Evolutionary conservation across 805 yeast species (phyloP).

Genomic region (Saccharomycopsis selenospora): DNA sequence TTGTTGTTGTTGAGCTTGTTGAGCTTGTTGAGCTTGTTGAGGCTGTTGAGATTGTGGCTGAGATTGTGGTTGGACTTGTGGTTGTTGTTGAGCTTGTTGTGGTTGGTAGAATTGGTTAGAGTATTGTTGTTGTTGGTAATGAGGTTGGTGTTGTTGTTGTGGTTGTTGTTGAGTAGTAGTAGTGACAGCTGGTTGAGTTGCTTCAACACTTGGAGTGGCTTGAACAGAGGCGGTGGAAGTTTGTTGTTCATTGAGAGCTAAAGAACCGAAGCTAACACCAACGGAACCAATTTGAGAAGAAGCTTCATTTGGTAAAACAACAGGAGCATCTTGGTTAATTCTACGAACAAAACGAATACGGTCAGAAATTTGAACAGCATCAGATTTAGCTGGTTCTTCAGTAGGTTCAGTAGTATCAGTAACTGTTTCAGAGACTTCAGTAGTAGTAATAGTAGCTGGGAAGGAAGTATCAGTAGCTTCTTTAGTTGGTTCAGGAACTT

Average conservation of each 20-base stretch:
- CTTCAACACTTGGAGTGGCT: slow-evolving; percentile 22
- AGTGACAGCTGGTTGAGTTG: slow-evolving; percentile 17
- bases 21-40: slow-evolving; percentile 20
- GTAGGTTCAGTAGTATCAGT: slow-evolving; percentile 20
- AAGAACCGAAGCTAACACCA: slow-evolving; percentile 59
- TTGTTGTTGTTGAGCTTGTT: slow-evolving; percentile 23
- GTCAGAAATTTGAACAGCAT: slow-evolving; percentile 10
- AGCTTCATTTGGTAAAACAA: slow-evolving; percentile 47
- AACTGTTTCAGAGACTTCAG: slow-evolving; percentile 7
- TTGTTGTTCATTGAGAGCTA: slow-evolving; percentile 36
- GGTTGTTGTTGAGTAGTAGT: slow-evolving; percentile 1
- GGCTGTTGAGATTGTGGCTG: slow-evolving; percentile 14
- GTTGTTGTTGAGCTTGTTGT: slow-evolving; percentile 18
- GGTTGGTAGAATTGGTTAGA: slow-evolving; percentile 20
- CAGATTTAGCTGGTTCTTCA: slow-evolving; percentile 22
- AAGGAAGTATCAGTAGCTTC: slow-evolving; percentile 4
- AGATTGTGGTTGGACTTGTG: slow-evolving; percentile 14
- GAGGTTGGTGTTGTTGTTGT: slow-evolving; percentile 16
- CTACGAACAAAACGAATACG: slow-evolving; percentile 27
- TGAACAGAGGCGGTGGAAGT: slow-evolving; percentile 23
- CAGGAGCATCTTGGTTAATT: slow-evolving; percentile 37
- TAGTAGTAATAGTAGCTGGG: slow-evolving; percentile 1
- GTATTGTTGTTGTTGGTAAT: slow-evolving; percentile 17
- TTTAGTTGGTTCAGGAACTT: slow-evolving; percentile 2
- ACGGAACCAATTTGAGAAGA: slow-evolving; percentile 30